A percentile compares a stretch with the other conserved stretches of the same genome.
phyloP scores from a whole-genome alignment of 495 filamentous ascomycete species.

The Pseudoneurospora amorphoporcata region DNA sequence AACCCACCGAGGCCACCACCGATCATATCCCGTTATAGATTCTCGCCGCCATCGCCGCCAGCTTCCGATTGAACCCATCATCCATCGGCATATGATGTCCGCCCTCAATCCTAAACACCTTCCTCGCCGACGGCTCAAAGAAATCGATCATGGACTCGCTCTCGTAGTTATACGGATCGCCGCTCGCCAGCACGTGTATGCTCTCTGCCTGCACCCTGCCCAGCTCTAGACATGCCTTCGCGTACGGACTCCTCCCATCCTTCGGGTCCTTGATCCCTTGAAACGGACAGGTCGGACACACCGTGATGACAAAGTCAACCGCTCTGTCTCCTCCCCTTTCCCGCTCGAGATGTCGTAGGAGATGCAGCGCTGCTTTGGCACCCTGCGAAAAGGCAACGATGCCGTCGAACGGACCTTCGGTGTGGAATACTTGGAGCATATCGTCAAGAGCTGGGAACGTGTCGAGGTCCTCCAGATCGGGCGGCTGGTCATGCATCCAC shows the following conservation, averaged over 20 bases:
- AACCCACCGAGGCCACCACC: neutral
- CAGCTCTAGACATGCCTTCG: slow-evolving; percentile 1
- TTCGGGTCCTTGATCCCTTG: neutral
- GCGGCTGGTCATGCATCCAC: slow-evolving; percentile 12
- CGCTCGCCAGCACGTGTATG: slow-evolving; percentile 16
- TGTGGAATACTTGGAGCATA: slow-evolving; percentile 1
- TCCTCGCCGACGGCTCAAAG: slow-evolving; percentile 8
- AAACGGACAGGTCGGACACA: slow-evolving; percentile 20
- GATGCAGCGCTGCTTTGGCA: slow-evolving; percentile 15
- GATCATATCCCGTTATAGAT: neutral
- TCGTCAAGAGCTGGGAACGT: neutral
- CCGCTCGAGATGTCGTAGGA: slow-evolving; percentile 13
- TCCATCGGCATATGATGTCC: slow-evolving; percentile 20
- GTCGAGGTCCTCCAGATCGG: slow-evolving; percentile 1
- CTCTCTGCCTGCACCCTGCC: slow-evolving; percentile 8
- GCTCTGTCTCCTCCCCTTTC: neutral
- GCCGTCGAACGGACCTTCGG: slow-evolving; percentile 16
- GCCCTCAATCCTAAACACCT: slow-evolving; percentile 12
- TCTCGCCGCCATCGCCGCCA: neutral
- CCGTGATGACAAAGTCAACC: slow-evolving; percentile 9
- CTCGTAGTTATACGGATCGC: slow-evolving; percentile 17
- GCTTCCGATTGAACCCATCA: slow-evolving; percentile 6
- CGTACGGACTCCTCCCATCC: neutral
- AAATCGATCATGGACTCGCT: slow-evolving; percentile 16
- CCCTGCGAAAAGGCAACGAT: slow-evolving; percentile 24